These are phyloP conservation scores for Malus sylvestris DNA, from an alignment of 306 rosid genomes.

Conservation along the genomic window DNA sequence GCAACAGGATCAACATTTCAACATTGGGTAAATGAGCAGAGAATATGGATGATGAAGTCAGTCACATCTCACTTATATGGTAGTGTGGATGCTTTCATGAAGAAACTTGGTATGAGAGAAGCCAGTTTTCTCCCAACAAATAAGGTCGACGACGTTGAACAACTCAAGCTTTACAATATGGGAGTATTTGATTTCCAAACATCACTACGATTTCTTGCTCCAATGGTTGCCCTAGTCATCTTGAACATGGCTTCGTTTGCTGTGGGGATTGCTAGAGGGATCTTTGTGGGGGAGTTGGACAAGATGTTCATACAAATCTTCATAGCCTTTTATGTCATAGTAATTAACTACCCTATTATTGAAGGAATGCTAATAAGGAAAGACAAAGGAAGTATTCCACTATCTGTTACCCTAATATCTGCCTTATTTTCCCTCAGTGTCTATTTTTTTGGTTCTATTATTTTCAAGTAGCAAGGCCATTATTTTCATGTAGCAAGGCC, in stretches of 20 bases:
- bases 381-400: constrained; percentile 21
- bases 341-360: constrained; percentile 14
- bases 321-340: constrained; percentile 11
- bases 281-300: constrained; percentile 18
- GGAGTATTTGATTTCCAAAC: constrained; percentile 52
- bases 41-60: constrained; percentile 58
- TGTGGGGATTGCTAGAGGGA: constrained; percentile 32
- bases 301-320: constrained; percentile 17
- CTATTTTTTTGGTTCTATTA: constrained; percentile 2
- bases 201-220: constrained; percentile 44
- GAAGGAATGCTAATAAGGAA: constrained; percentile 28
- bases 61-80: constrained; percentile 45
- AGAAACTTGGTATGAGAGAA: constrained; percentile 43
- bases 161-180: constrained; percentile 31
- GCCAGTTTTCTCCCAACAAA: constrained; percentile 56
- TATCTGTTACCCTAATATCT: constrained; percentile 5
- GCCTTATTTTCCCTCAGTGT: not conserved
- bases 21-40: constrained; percentile 41
- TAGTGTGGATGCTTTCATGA: constrained; percentile 46
- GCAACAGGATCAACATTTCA: constrained; percentile 35
- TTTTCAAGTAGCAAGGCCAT: not conserved
- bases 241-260: constrained; percentile 36
- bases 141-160: constrained; percentile 42
- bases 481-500: not conserved
- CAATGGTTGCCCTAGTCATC: constrained; percentile 39